Evolutionary conservation across 2,329 filamentous ascomycete genomes (phyloP), one percentile per base, ranked within the genome.

Genomic region (Aureobasidium sp.): DNA sequence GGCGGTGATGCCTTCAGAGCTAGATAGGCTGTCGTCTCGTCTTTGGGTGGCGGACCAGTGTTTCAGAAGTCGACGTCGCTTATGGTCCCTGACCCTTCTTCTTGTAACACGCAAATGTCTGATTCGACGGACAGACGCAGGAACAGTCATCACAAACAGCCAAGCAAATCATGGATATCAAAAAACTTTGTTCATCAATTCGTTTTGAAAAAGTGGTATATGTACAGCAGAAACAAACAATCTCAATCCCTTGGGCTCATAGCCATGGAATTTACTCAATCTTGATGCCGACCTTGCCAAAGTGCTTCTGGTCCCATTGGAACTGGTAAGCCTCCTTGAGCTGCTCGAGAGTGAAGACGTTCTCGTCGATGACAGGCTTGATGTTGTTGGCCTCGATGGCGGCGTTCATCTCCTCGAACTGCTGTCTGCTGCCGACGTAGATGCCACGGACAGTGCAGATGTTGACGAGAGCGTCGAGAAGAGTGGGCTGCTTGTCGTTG

Each of bases 311-410:
- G 48, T 78, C 75, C 73, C 74, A 77, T 74, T 68, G 67, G 62
- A 70, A 70, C 68, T 77, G 68, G 66, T 81, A 81, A 0, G 80
- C 81, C 22, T 81, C 81, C 68, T 78, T 80, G 5, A 77, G 70
- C 66, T 84, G 69, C 25, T 79, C 77, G 6, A 86, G 71, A 39
- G 72, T 74, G 68, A 84, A 86, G 14, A 81, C 76, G 72, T 81
- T 83, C 67, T 81, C 73, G 67, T 86, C 84, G 20, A 86, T 77
- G 22, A 86, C 75, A 1, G 84, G 84, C 64, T 83, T 79, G 66
- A 86, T 82, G 64, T 84, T 72, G 63, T 84, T 84, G 17, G 76
- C 79, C 71, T 85, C 83, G 62, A 86, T 82, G 0, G 82, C 81
- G 15, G 73, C 70, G 64, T 81, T 79, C 84, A 86, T 85, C 34